Base-by-base conservation (phyloP, 1,284 basidiomycete genomes). In the Apiotrichum laibachii region DNA sequence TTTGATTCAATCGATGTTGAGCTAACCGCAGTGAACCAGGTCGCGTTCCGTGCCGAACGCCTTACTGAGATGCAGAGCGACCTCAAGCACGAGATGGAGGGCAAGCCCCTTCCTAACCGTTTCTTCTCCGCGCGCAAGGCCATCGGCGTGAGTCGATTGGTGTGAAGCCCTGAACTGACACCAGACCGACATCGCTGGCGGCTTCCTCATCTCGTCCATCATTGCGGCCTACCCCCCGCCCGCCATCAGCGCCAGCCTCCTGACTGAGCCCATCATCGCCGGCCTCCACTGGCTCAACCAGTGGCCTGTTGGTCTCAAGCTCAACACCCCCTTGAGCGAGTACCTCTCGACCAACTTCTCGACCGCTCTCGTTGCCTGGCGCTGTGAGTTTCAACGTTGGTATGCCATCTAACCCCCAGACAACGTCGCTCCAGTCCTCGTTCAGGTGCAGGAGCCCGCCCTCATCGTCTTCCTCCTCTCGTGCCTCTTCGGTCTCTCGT, bases 261-360 rank as follows among this genome's bases (percentile, higher is more conserved):
- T 60, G 11, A 51, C 57, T 1, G 51, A 54, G 19, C 62, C 59
- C 1, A 35, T 59, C 9, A 59, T 72, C 19, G 37, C 31, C 0
- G 60, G 59, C 5, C 59, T 77, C 31, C 48, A 52, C 46, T 98
- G 94, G 94, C 82, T 99, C 5, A 89, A 95, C 72, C 86, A 88
- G 58, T 99, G 96, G 94, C 95, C 95, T 0, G 91, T 88, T 0
- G 95, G 96, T 1, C 79, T 99, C 46, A 99, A 99, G 78, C 86
- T 99, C 59, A 99, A 99, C 72, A 92, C 91, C 0, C 91, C 97
- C 66, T 83, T 98, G 18, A 90, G 91, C 66, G 80, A 82, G 19
- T 90, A 95, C 70, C 89, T 92, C 67, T 86, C 87, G 37, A 83
- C 86, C 59, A 81, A 84, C 0, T 87, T 94, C 57, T 80, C 85